These are phyloP conservation scores for Pythium chondricola DNA, from an alignment of 352 stramenopile species.

Conservation along the genomic window DNA sequence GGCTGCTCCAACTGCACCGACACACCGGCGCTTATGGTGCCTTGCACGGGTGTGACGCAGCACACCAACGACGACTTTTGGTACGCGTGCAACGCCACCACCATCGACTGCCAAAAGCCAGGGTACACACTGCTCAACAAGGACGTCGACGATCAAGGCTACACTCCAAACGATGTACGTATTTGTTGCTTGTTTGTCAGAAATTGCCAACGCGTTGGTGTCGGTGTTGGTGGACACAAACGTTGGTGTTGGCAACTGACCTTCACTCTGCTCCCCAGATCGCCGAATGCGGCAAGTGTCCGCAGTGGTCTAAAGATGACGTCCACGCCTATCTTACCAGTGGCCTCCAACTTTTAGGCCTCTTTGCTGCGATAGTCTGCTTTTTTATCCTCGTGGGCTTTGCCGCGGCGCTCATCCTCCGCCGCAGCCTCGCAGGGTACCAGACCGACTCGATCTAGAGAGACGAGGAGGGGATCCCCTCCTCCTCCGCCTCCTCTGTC, in stretches of 20 bases:
- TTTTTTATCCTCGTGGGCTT: constrained; percentile 78
- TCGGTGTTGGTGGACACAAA: background rate
- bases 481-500: no score
- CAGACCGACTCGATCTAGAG: constrained; percentile 81
- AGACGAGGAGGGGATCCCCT: no score
- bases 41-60: constrained; percentile 39
- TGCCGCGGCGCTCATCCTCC: constrained; percentile 56
- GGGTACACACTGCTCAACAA: constrained; percentile 61
- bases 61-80: constrained; percentile 26
- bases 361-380: constrained; percentile 60
- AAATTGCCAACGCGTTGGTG: background rate
- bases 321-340: constrained; percentile 62
- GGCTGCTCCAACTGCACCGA: constrained; percentile 79
- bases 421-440: constrained; percentile 68
- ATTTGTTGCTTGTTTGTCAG: background rate
- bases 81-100: constrained; percentile 30
- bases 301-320: constrained; percentile 66
- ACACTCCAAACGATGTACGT: constrained; percentile 58
- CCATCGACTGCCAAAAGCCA: constrained; percentile 25
- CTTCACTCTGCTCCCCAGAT: constrained; percentile 29
- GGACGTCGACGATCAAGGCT: constrained; percentile 40
- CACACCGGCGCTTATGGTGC: constrained; percentile 15
- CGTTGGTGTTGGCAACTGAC: background rate
- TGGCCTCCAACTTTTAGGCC: constrained; percentile 53
- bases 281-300: constrained; percentile 62